Evolutionary conservation across 257 asterid species (phyloP), one percentile per base, ranked within the genome.

Genomic region (Capsicum rhomboideum): DNA sequence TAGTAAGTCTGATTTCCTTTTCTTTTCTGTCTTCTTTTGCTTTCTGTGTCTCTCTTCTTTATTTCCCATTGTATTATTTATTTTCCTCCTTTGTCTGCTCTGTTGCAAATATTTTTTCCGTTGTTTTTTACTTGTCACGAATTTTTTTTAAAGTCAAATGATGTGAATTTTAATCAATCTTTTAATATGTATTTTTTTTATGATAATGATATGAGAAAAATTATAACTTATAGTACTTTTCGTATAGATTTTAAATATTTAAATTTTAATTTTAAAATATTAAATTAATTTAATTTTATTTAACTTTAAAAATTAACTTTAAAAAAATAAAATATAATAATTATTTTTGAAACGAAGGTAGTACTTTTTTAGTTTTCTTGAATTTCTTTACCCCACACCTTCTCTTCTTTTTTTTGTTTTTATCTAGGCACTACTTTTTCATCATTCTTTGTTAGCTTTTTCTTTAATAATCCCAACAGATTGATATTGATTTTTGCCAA

Each of bases 391-490:
- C 10, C 66, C 82, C 40, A 34, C 40, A 8, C 66, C 85, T 71
- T 84, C 75, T 86, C 86, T 85, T 82, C 84, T 82, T 31, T 46
- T 4, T 87, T 84, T 44, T 1, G 0, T 87, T 81, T 56, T 83
- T 68, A 82, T 88, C 81, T 8, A 77, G 18, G 10, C 46, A 50
- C 16, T 59, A 86, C 92, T 92, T 92, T 75, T 90, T 91, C 93
- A 94, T 92, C 90, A 91, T 93, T 92, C 92, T 54, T 90, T 87
- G 85, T 86, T 84, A 83, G 86, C 91, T 86, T 92, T 91, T 90
- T 87, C 91, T 87, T 92, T 90, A 90, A 90, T 84, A 85, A 91
- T 85, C 77, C 84, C 86, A 79, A 78, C 87, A 79, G 78, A 83
- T 56, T 83, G 56, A 61, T 83, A 82, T 74, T 49, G 56, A 77